These are phyloP conservation scores for Paramyrothecium roridum DNA, from an alignment of 2,329 filamentous ascomycete species.

Conservation along the genomic window DNA sequence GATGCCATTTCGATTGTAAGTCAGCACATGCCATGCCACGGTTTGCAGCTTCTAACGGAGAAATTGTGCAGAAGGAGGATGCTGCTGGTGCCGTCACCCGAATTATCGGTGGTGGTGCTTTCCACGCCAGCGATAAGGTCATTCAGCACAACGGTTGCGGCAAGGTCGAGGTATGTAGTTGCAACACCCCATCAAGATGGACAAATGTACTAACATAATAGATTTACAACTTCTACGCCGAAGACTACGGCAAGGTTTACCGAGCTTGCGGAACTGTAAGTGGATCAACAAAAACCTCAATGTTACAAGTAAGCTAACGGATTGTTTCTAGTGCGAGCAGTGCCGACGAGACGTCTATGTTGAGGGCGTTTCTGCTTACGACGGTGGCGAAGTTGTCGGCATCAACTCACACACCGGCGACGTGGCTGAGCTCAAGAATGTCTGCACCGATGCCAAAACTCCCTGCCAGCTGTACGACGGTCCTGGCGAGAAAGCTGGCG, in stretches of 20 bases:
- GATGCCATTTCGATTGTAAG: conserved; percentile 23
- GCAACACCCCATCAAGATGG: background rate
- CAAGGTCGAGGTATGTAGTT: conserved; percentile 10
- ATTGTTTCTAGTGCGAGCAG: background rate
- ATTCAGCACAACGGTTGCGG: conserved; percentile 46
- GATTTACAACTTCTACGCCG: background rate
- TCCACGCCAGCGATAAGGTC: conserved; percentile 40
- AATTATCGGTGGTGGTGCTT: conserved; percentile 36
- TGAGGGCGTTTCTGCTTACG: background rate
- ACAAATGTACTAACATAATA: background rate
- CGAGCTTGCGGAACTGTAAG: background rate
- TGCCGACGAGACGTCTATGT: background rate
- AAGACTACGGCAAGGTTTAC: background rate
- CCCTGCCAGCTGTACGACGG: background rate
- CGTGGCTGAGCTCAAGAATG: background rate
- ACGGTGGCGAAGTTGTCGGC: background rate
- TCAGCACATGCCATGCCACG: background rate
- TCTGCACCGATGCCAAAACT: background rate
- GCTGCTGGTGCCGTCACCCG: conserved; percentile 32
- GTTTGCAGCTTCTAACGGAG: too few species aligned
- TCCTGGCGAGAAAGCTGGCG: background rate
- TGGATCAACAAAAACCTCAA: background rate
- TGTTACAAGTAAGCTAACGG: background rate
- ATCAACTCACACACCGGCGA: background rate
- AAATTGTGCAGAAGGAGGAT: conserved; percentile 21